Evolutionary conservation across 1,284 basidiomycete species (phyloP).

Genomic region (Schizopora paradoxa): DNA sequence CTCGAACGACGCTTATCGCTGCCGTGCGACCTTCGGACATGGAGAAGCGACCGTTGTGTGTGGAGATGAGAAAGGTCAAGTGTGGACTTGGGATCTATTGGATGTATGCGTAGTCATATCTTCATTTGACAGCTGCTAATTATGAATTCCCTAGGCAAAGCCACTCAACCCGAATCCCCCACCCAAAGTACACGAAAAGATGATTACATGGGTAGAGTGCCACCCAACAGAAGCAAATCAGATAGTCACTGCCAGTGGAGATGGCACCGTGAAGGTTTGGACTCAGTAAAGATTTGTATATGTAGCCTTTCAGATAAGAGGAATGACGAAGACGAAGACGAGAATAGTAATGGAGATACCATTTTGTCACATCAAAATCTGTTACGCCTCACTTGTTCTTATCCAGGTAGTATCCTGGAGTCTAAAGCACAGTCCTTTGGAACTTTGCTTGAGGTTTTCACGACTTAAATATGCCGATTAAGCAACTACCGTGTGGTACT

Average conservation of each 20-base stretch:
- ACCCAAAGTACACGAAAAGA: conserved; percentile 71
- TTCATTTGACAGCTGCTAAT: background rate
- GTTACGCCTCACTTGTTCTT: too few species aligned
- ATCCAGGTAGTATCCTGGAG: too few species aligned
- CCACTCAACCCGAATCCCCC: conserved; percentile 62
- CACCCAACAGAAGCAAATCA: conserved; percentile 79
- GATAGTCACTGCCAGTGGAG: conserved; percentile 83
- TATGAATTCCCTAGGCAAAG: conserved; percentile 46
- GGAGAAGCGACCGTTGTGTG: conserved; percentile 78
- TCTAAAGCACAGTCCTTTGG: too few species aligned
- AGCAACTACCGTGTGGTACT: too few species aligned
- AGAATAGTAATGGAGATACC: background rate
- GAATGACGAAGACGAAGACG: background rate
- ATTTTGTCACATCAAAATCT: too few species aligned
- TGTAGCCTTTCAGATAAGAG: conserved; percentile 9
- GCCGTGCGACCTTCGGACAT: conserved; percentile 78
- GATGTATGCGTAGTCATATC: conserved; percentile 49
- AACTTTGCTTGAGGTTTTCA: too few species aligned
- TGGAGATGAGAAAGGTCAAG: conserved; percentile 84
- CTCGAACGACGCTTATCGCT: conserved; percentile 68
- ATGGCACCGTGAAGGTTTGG: conserved; percentile 85
- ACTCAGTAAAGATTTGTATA: conserved; percentile 30
- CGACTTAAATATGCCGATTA: too few species aligned
- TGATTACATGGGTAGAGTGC: conserved; percentile 88
- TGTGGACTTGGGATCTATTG: conserved; percentile 92